These are phyloP conservation scores for Nepenthes alata DNA, from an alignment of 179 eudicot species.

Conservation along the genomic window DNA sequence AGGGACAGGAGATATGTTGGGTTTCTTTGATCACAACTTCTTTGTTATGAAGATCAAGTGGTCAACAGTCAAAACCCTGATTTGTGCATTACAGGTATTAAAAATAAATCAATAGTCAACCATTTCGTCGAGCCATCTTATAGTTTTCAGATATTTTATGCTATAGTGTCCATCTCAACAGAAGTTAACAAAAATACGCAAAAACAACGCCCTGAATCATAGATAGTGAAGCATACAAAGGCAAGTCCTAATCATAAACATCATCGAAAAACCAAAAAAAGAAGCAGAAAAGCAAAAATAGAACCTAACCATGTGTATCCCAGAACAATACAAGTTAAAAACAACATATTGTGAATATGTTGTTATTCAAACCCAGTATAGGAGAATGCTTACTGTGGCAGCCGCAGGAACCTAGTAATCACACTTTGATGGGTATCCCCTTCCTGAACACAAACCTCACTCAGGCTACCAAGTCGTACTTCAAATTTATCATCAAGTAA, in stretches of 20 bases:
- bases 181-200: too few species aligned
- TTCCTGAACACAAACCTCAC: conserved; percentile 45
- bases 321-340: neutral
- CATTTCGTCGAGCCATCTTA: neutral
- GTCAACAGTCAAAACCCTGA: too few species aligned
- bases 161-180: too few species aligned
- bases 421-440: conserved; percentile 48
- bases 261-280: neutral
- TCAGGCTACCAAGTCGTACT: conserved; percentile 81
- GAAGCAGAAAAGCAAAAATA: neutral
- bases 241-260: neutral
- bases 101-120: too few species aligned
- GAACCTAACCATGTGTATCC: neutral
- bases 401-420: conserved; percentile 55
- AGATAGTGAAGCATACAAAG: neutral
- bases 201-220: neutral
- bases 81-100: too few species aligned
- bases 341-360: neutral
- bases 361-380: neutral
- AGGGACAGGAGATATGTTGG: too few species aligned
- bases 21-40: too few species aligned
- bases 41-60: too few species aligned
- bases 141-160: neutral
- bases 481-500: conserved; percentile 91
- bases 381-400: conserved; percentile 46